Evolutionary conservation across 1,284 basidiomycete genomes (phyloP), one percentile per base, ranked within the genome.

Genomic region (Caloboletus inedulis): DNA sequence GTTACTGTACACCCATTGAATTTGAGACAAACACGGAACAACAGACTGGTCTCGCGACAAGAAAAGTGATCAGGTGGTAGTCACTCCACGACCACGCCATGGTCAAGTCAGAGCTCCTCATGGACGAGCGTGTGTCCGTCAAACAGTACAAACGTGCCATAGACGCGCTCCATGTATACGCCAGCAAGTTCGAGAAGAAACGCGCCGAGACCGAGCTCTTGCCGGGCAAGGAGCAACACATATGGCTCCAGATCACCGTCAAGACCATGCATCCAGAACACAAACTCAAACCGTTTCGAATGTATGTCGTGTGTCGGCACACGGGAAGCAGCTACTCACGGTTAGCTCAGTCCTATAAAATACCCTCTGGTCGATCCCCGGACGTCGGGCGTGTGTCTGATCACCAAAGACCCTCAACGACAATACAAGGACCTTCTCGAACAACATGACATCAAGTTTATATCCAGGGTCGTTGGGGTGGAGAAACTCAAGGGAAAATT

Each of bases 361-460:
- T 80, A 96, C 70, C 87, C 95, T 2, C 75, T 91, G 55, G 82
- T 90, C 65, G 93, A 89, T 74, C 94, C 87, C 14, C 84, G 86
- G 50, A 82, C 80, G 10, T 85, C 84, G 4, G 73, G 86, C 14
- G 80, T 98, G 46, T 98, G 95, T 69, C 78, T 99, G 49, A 86
- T 99, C 69, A 89, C 89, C 48, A 98, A 98, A 73, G 93, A 97
- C 70, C 96, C 97, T 8, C 96, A 98, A 68, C 76, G 96, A 50
- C 81, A 94, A 68, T 98, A 97, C 80, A 98, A 98, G 73, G 92
- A 97, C 69, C 81, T 97, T 18, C 77, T 99, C 23, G 85, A 84
- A 47, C 72, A 75, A 44, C 76, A 91, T 49, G 80, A 84, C 44
- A 85, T 99, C 76, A 89, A 87, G 59, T 96, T 96, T 59, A 85